Evolutionary conservation across 2,329 filamentous ascomycete genomes (phyloP), one percentile per base, ranked within the genome.

Genomic region (Stemphylium lycopersici): DNA sequence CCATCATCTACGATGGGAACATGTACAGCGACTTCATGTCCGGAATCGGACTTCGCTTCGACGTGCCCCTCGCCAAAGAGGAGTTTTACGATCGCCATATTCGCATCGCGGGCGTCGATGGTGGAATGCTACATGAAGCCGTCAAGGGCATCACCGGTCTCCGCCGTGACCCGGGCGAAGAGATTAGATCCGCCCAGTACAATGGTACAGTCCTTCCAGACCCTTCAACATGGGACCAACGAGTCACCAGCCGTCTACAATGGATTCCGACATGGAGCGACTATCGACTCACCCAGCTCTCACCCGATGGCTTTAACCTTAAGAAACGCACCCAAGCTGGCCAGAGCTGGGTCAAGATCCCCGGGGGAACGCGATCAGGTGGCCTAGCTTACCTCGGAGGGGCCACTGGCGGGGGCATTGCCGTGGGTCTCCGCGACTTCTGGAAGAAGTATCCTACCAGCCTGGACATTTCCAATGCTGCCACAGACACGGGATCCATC

Each of bases 401-500:
- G 8, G 81, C 84, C 4, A 81, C 77, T 0, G 70, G 74, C 3
- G 85, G 85, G n/a, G 85, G 85, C 11, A 75, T 88, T 1, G 84
- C 82, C 1, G 67, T 87, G 4, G 84, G 83, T 0, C 76, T 85
- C 41, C 79, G 81, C 2, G 80, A 87, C 61, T 87, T 87, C 66
- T 87, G 85, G 85, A 83, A 87, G 73, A 78, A 82, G 13, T 86
- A 84, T 58, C 85, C 85, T 0, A 84, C 83, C 0, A 79, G 81
- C 3, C 69, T 87, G 4, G 84, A 87, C 40, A 78, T 87, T 10
- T 71, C 77, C 0, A 78, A 83, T 45, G 81, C 83, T 0, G 78
- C 77, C 0, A 75, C 76, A 0, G 80, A 85, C 40, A 65, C 69
- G 2, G 84, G 83, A 0, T 74, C 78, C 4, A 74, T 87, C 10